Base-by-base conservation (phyloP, 257 asterid species). In the Fraxinus anomala region DNA sequence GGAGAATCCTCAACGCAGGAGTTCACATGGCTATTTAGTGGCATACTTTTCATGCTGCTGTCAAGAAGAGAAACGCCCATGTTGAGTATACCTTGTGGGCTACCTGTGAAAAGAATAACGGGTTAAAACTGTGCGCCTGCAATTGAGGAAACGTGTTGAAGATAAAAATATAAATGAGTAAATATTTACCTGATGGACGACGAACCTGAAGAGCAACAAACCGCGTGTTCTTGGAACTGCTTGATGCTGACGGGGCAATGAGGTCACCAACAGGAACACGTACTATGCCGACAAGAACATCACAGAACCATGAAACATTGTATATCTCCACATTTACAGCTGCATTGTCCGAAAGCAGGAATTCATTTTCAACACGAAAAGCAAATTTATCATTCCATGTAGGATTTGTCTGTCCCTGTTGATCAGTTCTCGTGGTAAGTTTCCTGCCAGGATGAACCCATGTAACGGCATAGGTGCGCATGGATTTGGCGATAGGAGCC, bases 11-110 rank as follows among this genome's bases (percentile, higher is more conserved):
- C 28, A 0, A 69, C 39, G 4, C n/a, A 3, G 0, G 70, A 39
- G 0, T 68, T 73, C 1, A 69, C 11, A 24, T 78, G 69, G 13
- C 47, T 69, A 30, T 75, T 75, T 5, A 89, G 73, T 7, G 88
- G 84, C 92, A 80, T 84, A 80, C 86, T 86, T 67, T 82, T 76
- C 73, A 82, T 78, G 74, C 91, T 72, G 79, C 73, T 81, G 68
- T 90, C 94, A 3, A 83, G 67, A 0, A 94, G 77, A 56, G 89
- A 23, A 0, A 92, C 92, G 3, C 96, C 96, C 94, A 94, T 85
- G 88, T 91, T 94, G 65, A 94, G 93, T 19, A 92, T 92, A 0
- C 97, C 98, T 69, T 90, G 98, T 3, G 97, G 97, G 68, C 72
- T 71, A n/a, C 98, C 69, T 63, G 69, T 63, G 14, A 12, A 61